phyloP scores from a whole-genome alignment of 2,329 filamentous ascomycete genomes.

The Botrytis byssoidea region DNA sequence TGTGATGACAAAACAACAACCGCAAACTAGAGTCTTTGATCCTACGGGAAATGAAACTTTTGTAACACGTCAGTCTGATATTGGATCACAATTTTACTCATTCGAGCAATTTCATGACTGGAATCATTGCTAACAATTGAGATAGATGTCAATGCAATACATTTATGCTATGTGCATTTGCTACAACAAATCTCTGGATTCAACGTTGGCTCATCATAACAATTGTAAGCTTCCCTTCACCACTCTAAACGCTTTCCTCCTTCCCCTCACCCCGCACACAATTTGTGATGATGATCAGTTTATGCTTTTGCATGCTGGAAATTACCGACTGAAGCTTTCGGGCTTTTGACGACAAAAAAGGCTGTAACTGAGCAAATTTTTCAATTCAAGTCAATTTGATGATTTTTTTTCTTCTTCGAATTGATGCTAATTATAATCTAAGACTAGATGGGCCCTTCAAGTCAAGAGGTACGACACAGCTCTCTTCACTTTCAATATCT shows the following conservation, averaged over 20 bases:
- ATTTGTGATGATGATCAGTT: slow-evolving; percentile 40
- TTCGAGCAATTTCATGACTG: neutral
- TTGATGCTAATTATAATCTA: slow-evolving; percentile 19
- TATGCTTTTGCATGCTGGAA: slow-evolving; percentile 66
- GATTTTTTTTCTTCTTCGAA: too few species aligned
- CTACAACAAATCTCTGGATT: neutral
- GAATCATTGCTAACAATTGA: slow-evolving; percentile 17
- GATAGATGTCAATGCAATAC: slow-evolving; percentile 6
- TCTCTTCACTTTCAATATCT: slow-evolving; percentile 8
- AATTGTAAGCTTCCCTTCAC: slow-evolving; percentile 8
- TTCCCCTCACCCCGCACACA: neutral
- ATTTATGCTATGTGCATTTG: neutral
- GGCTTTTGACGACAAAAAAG: slow-evolving; percentile 76
- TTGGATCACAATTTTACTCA: slow-evolving; percentile 23
- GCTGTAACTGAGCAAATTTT: slow-evolving; percentile 71
- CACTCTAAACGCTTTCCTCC: neutral
- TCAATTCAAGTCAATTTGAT: neutral
- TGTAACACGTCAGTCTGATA: slow-evolving; percentile 93
- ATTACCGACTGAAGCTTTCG: slow-evolving; percentile 84
- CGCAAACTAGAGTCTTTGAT: slow-evolving; percentile 99
- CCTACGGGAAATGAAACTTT: slow-evolving; percentile 76
- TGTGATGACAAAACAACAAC: slow-evolving; percentile 81
- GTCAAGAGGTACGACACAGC: slow-evolving; percentile 26
- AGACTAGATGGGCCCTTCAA: neutral
- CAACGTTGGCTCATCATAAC: neutral